A percentile compares a stretch with the other conserved stretches of the same genome.
Evolutionary conservation across 2,329 filamentous ascomycete species (phyloP).

Genomic region (Nemania abortiva): DNA sequence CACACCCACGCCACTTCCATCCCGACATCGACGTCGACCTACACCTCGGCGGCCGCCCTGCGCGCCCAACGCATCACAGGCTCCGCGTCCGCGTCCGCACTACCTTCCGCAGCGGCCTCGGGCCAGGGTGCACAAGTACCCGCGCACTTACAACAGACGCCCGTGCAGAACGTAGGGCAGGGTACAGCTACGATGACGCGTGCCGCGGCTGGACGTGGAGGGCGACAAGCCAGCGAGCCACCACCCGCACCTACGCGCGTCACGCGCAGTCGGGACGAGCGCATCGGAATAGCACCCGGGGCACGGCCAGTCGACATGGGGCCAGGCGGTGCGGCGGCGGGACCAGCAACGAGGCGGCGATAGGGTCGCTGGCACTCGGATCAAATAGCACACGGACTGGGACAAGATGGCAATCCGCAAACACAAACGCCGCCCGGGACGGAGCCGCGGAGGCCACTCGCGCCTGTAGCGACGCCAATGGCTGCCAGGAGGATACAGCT

Average conservation of each 20-base stretch:
- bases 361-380: conserved; percentile 38
- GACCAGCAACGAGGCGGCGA: conserved; percentile 37
- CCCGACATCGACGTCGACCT: conserved; percentile 28
- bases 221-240: conserved; percentile 37
- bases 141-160: conserved; percentile 38
- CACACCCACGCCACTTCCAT: conserved; percentile 31
- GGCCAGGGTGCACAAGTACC: conserved; percentile 21
- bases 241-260: conserved; percentile 43
- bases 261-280: conserved; percentile 51
- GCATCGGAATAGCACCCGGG: conserved; percentile 43
- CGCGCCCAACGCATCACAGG: conserved; percentile 41
- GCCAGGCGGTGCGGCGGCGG: conserved; percentile 23
- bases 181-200: not conserved
- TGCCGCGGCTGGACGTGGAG: conserved; percentile 23
- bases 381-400: conserved; percentile 8
- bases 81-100: conserved; percentile 30
- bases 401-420: not conserved
- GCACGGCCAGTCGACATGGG: conserved; percentile 26
- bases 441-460: not conserved
- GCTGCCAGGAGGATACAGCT: not conserved
- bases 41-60: conserved; percentile 24
- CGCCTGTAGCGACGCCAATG: not conserved
- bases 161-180: conserved; percentile 33
- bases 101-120: conserved; percentile 14
- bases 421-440: not conserved